Percentiles rank a stretch among this genome's conserved stretches.
Evolutionary conservation across 768 basidiomycete genomes (phyloP).

Genomic region (Suillus clintonianus): DNA sequence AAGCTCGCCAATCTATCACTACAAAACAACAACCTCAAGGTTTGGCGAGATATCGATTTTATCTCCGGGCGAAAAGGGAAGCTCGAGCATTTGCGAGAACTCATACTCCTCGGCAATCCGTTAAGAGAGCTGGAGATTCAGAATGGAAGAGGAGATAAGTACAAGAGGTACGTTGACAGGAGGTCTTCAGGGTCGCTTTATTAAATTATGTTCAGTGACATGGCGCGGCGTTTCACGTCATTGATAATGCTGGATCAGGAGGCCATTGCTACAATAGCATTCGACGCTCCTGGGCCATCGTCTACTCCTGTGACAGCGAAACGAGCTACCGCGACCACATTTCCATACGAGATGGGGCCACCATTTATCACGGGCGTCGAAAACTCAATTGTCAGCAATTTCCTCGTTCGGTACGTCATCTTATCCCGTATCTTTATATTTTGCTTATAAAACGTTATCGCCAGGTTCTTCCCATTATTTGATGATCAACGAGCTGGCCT

Average conservation of each 20-base stretch:
- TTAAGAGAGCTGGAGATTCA: constrained; percentile 62
- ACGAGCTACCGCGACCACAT: constrained; percentile 64
- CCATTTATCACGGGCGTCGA: constrained; percentile 79
- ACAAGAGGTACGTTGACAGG: constrained; percentile 57
- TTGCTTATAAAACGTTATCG: constrained; percentile 13
- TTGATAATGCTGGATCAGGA: constrained; percentile 84
- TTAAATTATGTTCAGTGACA: constrained; percentile 54
- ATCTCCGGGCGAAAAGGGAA: constrained; percentile 61
- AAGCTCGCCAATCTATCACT: constrained; percentile 78
- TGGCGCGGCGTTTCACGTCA: constrained; percentile 78
- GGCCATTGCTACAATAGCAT: constrained; percentile 73
- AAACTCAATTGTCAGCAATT: constrained; percentile 65
- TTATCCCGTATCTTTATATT: background rate
- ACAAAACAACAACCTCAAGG: constrained; percentile 71
- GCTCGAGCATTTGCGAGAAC: constrained; percentile 64
- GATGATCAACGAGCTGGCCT: constrained; percentile 75
- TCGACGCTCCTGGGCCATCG: constrained; percentile 67
- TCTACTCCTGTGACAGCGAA: constrained; percentile 37
- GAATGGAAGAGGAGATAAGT: constrained; percentile 58
- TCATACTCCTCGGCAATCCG: constrained; percentile 78
- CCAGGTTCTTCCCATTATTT: constrained; percentile 82
- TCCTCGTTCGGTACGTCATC: constrained; percentile 69
- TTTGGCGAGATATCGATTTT: constrained; percentile 69
- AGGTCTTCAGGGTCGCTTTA: background rate
- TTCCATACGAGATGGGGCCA: constrained; percentile 74